A percentile compares a stretch with the other conserved stretches of the same genome.
Evolutionary conservation across 2,329 filamentous ascomycete species (phyloP).

Genomic region (Apiospora saccharicola): DNA sequence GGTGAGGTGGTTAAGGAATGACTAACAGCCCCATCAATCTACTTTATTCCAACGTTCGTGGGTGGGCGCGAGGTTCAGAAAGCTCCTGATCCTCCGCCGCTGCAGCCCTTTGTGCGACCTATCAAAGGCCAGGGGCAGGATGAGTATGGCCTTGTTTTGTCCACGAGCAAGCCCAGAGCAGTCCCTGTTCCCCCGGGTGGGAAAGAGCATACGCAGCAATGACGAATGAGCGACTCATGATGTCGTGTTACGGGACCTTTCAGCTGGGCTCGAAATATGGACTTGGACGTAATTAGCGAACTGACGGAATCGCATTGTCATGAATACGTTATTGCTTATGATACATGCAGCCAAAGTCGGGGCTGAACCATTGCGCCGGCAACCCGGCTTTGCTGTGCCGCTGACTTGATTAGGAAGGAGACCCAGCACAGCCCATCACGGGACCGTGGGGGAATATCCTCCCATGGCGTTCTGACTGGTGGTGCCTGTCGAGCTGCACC

Average conservation of each 20-base stretch:
- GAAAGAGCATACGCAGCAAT: neutral
- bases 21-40: neutral
- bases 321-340: constrained; percentile 7
- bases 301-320: constrained; percentile 1
- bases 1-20: neutral
- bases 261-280: neutral
- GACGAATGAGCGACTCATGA: neutral
- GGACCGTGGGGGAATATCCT: neutral
- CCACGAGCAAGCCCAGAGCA: neutral
- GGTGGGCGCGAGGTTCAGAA: neutral
- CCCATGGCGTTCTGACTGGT: neutral
- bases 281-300: constrained; percentile 11
- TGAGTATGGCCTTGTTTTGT: neutral
- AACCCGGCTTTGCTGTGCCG: neutral
- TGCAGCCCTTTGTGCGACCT: neutral
- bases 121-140: neutral
- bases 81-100: neutral
- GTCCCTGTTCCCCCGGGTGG: neutral
- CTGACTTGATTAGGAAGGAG: neutral
- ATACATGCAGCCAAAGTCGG: neutral
- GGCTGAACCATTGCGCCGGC: neutral
- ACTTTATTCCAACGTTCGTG: neutral
- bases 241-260: constrained; percentile 4
- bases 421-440: neutral
- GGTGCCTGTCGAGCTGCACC: neutral